Evolutionary conservation across 192 early-diverging fungal species (phyloP), one percentile per base, ranked within the genome.

Genomic region (Backusella australiensis): DNA sequence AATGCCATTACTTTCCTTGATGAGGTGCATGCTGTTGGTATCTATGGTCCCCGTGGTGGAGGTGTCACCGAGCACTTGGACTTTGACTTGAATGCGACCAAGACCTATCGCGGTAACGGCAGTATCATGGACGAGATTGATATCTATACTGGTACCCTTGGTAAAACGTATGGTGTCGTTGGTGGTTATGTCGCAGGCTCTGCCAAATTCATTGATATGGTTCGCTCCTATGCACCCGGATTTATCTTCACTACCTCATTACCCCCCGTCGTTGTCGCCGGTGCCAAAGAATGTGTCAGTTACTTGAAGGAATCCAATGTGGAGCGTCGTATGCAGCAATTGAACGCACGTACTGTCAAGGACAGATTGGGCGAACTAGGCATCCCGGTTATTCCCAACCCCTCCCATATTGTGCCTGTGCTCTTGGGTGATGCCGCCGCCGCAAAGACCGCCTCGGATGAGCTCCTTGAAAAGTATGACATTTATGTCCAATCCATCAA

Each of bases 211-310:
- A 92, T 97, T 26, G 96, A 98, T 84, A 94, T 96, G 93, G 92
- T 98, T 39, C 92, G 96, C 44, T 94, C 93, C 36, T 98, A 97
- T 80, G 96, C 96, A 17, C 96, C 96, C 15, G 96, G 96, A 59
- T 98, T 98, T 84, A 99, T 99, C 84, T 99, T 99, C 82, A 99
- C 97, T 75, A 99, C 97, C 9, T 99, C 97, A 44, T 88, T 99
- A 39, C 97, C 97, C 38, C 97, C 97, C 23, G 87, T 92, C 53
- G 91, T 96, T 76, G 94, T 92, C 35, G 90, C 94, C 46, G 97
- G 96, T 76, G 94, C 96, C 34, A 86, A 95, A 9, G 92, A 94
- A 36, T 96, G 96, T 68, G 92, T 99, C 82, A 91, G 93, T 77
- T 94, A 99, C 82, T 88, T 99, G 69, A 95, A 93, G 71, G 72